Conservation (phyloP, 768 basidiomycete species). For the Paxillus involutus region DNA sequence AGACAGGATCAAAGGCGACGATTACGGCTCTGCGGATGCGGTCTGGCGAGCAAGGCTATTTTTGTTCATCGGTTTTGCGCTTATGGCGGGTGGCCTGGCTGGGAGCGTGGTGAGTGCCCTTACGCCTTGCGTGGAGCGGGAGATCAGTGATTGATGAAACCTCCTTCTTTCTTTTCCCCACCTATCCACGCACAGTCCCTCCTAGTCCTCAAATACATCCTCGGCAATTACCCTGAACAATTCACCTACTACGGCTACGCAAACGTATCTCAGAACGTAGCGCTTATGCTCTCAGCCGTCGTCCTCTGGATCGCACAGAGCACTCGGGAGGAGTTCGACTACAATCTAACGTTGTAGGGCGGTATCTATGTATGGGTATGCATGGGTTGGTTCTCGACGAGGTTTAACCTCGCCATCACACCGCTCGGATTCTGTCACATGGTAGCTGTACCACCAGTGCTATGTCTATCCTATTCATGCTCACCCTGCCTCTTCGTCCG, state of each 20-base stretch:
- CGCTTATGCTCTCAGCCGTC: conserved; percentile 80
- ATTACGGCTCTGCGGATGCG: conserved; percentile 78
- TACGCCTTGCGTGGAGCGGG: not conserved
- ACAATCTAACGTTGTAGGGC: conserved; percentile 71
- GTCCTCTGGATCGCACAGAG: conserved; percentile 93
- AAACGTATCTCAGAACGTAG: conserved; percentile 91
- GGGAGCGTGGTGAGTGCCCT: conserved; percentile 81
- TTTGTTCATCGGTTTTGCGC: conserved; percentile 91
- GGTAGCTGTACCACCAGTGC: too few relatives aligned
- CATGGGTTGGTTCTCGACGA: too few relatives aligned
- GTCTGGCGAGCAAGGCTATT: conserved; percentile 92
- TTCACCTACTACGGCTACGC: conserved; percentile 92
- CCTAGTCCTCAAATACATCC: conserved; percentile 86
- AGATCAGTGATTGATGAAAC: not conserved
- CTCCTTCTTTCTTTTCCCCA: not conserved
- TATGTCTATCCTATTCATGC: too few relatives aligned
- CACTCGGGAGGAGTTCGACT: conserved; percentile 86
- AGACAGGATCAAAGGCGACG: conserved; percentile 78
- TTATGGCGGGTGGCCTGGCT: conserved; percentile 98
- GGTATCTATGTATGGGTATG: too few relatives aligned
- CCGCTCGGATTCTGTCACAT: too few relatives aligned
- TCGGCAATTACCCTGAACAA: conserved; percentile 68
- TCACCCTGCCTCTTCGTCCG: too few relatives aligned
- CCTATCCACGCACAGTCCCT: conserved; percentile 57
- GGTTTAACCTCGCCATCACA: too few relatives aligned